Evolutionary conservation across 2,329 filamentous ascomycete genomes (phyloP), one percentile per base, ranked within the genome.

Genomic region (Chaetomiaceae sp.): DNA sequence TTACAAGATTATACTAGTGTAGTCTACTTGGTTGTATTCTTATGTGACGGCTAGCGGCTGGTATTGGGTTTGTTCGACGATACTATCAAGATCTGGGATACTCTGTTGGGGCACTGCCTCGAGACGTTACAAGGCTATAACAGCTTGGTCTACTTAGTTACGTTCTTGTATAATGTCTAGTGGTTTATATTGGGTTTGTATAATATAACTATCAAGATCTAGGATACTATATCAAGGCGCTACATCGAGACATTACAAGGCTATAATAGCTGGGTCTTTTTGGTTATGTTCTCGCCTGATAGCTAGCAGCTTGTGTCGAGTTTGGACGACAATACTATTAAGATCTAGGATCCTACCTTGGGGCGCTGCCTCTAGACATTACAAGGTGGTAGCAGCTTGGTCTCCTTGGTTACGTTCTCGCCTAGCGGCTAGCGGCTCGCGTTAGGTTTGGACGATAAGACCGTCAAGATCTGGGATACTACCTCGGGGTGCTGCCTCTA

Each of bases 21-120:
- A 38, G 49, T 56, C 34, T 20, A 4, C 2, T 54, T 45, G 16
- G 50, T 56, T 4, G 44, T 44, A 14, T 56, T 48, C 23, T 56
- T 48, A n/a, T 27, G 35, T 10, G 14, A 33, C 14, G 12, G 37
- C 37, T 25, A 48, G 38, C 34, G 35, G 7, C 35, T 38, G 7
- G 48, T 38, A 21, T 51, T 4, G 38, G 48, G 34, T 45, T 51
- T 9, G 23, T 5, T 5, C 9, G 23, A 25, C 9, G 9, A 25
- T 9, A 25, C 23, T 25, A 9, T 25, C 23, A 25, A 25, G 23
- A 25, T 25, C 23, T 25, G 23, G 23, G 23, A 25, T 9, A 9
- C 23, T 9, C 5, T 9, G 23, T 25, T 9, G 5, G 23, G 23
- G 23, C 23, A 9, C 9, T 25, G 23, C 23, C 23, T 25, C 23